Conservation (phyloP, 1,139 yeast species). For the Magnusiomyces sp. region DNA sequence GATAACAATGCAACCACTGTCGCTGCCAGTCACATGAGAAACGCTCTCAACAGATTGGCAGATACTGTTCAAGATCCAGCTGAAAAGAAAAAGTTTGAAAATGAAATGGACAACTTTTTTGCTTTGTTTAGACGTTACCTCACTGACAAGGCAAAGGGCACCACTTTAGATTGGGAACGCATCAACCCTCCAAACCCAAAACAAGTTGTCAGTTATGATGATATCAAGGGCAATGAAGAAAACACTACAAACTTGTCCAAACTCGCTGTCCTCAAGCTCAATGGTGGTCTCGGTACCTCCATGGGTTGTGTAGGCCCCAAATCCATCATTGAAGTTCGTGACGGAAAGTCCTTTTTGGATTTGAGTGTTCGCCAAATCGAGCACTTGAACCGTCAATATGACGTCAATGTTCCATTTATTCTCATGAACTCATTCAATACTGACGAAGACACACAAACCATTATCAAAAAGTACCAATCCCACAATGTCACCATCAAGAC, state of each 20-base stretch:
- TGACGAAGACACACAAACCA: slow-evolving; percentile 88
- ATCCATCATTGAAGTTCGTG: slow-evolving; percentile 95
- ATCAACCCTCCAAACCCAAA: slow-evolving; percentile 82
- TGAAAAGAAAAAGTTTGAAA: slow-evolving; percentile 60
- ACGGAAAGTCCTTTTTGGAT: slow-evolving; percentile 94
- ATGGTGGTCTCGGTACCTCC: slow-evolving; percentile 97
- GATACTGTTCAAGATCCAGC: slow-evolving; percentile 61
- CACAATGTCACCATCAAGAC: slow-evolving; percentile 93
- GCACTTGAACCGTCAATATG: slow-evolving; percentile 82
- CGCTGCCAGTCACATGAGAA: slow-evolving; percentile 97
- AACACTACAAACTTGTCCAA: slow-evolving; percentile 55
- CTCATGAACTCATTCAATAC: slow-evolving; percentile 99
- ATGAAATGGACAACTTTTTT: slow-evolving; percentile 92
- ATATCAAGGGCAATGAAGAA: slow-evolving; percentile 29
- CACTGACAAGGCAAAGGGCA: slow-evolving; percentile 80
- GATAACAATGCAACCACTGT: slow-evolving; percentile 93
- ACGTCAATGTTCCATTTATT: slow-evolving; percentile 88
- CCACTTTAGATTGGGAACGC: slow-evolving; percentile 87
- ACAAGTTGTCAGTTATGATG: slow-evolving; percentile 75
- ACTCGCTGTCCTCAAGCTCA: slow-evolving; percentile 88
- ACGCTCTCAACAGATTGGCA: slow-evolving; percentile 80
- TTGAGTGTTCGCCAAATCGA: slow-evolving; percentile 95
- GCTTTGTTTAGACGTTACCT: slow-evolving; percentile 88
- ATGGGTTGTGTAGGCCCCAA: slow-evolving; percentile 99
- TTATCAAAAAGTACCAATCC: slow-evolving; percentile 93